Base-by-base conservation (phyloP, 345 rosid species). In the Aegle marmelos region DNA sequence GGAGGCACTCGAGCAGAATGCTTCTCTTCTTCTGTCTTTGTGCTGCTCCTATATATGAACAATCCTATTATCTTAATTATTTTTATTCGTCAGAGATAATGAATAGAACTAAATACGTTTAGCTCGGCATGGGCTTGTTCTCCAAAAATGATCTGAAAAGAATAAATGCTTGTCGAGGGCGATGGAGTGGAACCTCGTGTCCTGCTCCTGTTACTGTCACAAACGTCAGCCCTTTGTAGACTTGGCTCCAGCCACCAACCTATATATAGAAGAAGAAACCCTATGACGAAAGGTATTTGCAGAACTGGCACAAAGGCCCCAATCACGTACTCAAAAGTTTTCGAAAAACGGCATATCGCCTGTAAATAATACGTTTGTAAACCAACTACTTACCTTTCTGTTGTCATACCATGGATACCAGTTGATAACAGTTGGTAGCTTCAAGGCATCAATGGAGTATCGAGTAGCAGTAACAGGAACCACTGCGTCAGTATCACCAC, bases 191-290 rank as follows among this genome's bases (percentile, higher is more conserved):
- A 75, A 93, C 99, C 80, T 95, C 98, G 24, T 95, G 98, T 63
- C 99, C 99, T 37, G 99, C 98, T 79, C 99, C 98, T 9, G 81
- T 87, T 22, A 95, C 92, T 25, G 98, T 88, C 4, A 95, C 94
- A 24, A 93, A 79, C 14, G 98, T 91, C 80, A 95, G 88, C 48
- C 99, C 98, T 84, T 82, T 70, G 83, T 93, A 95, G 39, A 83
- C 91, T 88, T 95, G 99, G 91, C 98, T 91, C 98, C 99, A 93
- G 21, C 99, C 98, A 19, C 96, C 99, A 75, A 92, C 98, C 99
- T 95, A 65, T 28, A 77, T 57, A 61, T 48, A 50, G 50, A 57
- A n/a, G 30, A 75, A 59, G 9, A 72, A 50, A 71, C 21, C 39
- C 9, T 30, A 2, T 21, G 64, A 72, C 22, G 7, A 6, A 48